Evolutionary conservation across 2,329 filamentous ascomycete species (phyloP).

Genomic region (Moelleriella libera): DNA sequence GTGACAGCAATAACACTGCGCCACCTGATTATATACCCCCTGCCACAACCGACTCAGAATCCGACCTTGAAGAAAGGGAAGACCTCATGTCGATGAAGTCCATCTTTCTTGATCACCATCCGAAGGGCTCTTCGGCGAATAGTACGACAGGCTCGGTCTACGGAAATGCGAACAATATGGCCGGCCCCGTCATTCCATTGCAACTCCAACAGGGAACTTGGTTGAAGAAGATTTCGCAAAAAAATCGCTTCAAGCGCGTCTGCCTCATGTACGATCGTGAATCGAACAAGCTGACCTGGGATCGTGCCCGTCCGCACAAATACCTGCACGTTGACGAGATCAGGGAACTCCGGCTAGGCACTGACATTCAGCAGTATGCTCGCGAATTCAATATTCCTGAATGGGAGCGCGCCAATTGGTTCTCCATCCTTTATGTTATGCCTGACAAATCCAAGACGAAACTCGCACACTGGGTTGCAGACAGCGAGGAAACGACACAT

Average conservation of each 20-base stretch:
- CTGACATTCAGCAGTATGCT: slow-evolving; percentile 77
- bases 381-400: slow-evolving; percentile 65
- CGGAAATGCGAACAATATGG: slow-evolving; percentile 27
- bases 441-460: slow-evolving; percentile 72
- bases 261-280: slow-evolving; percentile 63
- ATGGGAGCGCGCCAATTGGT: slow-evolving; percentile 58
- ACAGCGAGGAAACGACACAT: slow-evolving; percentile 54
- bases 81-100: slow-evolving; percentile 24
- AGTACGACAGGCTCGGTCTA: slow-evolving; percentile 32
- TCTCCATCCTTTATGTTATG: slow-evolving; percentile 78
- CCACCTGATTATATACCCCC: slow-evolving; percentile 31
- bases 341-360: slow-evolving; percentile 71
- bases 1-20: slow-evolving; percentile 70
- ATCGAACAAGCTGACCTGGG: slow-evolving; percentile 79
- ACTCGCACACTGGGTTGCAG: slow-evolving; percentile 76
- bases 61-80: slow-evolving; percentile 38
- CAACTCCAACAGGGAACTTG: slow-evolving; percentile 65
- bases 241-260: slow-evolving; percentile 59
- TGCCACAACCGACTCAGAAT: slow-evolving; percentile 36
- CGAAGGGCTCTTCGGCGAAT: slow-evolving; percentile 32
- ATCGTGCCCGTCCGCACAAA: slow-evolving; percentile 63
- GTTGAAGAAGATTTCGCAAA: slow-evolving; percentile 76
- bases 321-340: slow-evolving; percentile 92
- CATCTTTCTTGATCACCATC: slow-evolving; percentile 25
- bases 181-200: slow-evolving; percentile 62